Percentiles rank a stretch among this genome's conserved stretches.
Conservation (phyloP, 1,284 basidiomycete genomes). For the Cryptococcus sp. region DNA sequence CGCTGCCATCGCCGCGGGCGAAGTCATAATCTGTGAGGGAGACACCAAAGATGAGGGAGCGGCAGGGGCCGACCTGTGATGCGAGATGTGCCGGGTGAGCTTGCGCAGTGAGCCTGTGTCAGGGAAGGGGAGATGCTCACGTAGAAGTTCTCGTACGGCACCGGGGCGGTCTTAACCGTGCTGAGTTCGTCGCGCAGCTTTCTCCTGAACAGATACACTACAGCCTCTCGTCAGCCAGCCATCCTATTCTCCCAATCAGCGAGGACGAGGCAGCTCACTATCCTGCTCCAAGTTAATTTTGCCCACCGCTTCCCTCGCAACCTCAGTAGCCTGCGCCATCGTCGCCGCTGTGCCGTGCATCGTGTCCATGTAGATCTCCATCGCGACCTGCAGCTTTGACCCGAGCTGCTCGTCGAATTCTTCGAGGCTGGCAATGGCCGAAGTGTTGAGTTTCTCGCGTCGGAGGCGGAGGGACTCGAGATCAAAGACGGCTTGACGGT, state of each 20-base stretch:
- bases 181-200: constrained; percentile 11
- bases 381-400: constrained; percentile 59
- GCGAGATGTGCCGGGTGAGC: constrained; percentile 43
- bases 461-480: constrained; percentile 84
- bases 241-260: not conserved
- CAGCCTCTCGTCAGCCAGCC: constrained; percentile 4
- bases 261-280: constrained; percentile 48
- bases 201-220: constrained; percentile 29
- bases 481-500: constrained; percentile 86
- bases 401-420: constrained; percentile 74
- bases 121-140: constrained; percentile 23
- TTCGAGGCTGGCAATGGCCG: constrained; percentile 76
- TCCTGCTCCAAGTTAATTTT: constrained; percentile 69
- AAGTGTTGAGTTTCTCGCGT: constrained; percentile 74
- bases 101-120: constrained; percentile 41
- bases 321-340: constrained; percentile 56
- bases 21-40: constrained; percentile 89
- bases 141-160: constrained; percentile 48
- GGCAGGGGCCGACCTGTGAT: constrained; percentile 74
- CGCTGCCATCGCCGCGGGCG: constrained; percentile 66
- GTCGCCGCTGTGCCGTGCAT: constrained; percentile 55
- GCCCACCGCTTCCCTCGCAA: constrained; percentile 54
- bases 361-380: constrained; percentile 72
- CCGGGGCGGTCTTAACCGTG: constrained; percentile 22
- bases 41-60: constrained; percentile 81